Evolutionary conservation across 768 basidiomycete species (phyloP).

Genomic region (Gymnopilus junonius): DNA sequence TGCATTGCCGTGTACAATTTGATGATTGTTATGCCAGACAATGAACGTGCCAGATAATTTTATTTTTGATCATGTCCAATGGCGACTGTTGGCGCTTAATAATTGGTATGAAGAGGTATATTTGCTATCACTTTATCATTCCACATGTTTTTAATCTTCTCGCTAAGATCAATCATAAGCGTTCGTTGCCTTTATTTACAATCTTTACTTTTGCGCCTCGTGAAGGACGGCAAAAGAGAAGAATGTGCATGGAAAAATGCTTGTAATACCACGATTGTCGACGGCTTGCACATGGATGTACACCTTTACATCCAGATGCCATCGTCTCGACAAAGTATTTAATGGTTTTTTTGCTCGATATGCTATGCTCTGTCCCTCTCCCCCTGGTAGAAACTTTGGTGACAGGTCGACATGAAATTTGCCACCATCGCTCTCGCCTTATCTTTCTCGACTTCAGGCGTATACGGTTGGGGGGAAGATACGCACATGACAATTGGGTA

Average conservation of each 20-base stretch:
- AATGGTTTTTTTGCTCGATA: constrained; percentile 1
- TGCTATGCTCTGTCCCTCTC: neutral
- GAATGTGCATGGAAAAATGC: neutral
- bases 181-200: neutral
- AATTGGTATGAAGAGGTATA: constrained; percentile 5
- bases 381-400: neutral
- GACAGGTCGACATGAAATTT: constrained; percentile 9
- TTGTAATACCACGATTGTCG: neutral
- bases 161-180: constrained; percentile 2
- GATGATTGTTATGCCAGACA: neutral
- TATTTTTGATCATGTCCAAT: neutral
- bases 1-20: neutral
- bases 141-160: constrained; percentile 14
- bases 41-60: neutral
- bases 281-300: neutral
- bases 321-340: constrained; percentile 4
- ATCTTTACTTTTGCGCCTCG: neutral
- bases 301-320: neutral
- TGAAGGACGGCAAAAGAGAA: neutral
- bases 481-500: constrained; percentile 52
- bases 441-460: constrained; percentile 18
- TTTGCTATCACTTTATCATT: constrained; percentile 19
- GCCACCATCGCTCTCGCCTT: constrained; percentile 6
- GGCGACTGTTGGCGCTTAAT: constrained; percentile 7
- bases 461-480: constrained; percentile 44